Percentiles rank a stretch among this genome's conserved stretches.
Evolutionary conservation across 257 asterid genomes (phyloP).

Genomic region (Nicotiana undulata): DNA sequence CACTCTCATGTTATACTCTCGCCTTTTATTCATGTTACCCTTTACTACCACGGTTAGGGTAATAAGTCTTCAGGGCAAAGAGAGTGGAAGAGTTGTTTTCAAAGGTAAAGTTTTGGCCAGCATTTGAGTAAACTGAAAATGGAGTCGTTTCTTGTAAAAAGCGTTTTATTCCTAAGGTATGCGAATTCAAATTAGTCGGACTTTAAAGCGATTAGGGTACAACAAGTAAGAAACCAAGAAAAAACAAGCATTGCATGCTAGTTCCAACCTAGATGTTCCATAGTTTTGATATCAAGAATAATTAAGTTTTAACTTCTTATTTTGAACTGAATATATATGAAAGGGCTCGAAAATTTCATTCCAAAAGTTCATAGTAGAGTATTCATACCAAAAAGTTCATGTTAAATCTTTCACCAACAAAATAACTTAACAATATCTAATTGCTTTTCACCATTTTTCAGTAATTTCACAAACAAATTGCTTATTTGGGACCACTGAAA

Average conservation of each 20-base stretch:
- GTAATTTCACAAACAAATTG: constrained; percentile 20
- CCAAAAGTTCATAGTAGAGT: too few relatives aligned
- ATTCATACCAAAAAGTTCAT: not conserved
- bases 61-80: not conserved
- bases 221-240: too few relatives aligned
- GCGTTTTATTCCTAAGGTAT: too few relatives aligned
- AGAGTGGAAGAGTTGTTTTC: too few relatives aligned
- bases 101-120: too few relatives aligned
- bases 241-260: not conserved
- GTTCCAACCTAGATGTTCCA: not conserved
- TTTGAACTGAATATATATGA: not conserved
- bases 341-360: not conserved
- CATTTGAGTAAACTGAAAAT: fast-evolving
- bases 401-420: not conserved
- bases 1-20: too few relatives aligned
- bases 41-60: not conserved
- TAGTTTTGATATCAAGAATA: not conserved
- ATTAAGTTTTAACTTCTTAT: not conserved
- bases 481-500: constrained; percentile 39
- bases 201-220: too few relatives aligned
- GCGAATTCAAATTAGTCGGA: too few relatives aligned
- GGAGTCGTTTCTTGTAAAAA: too few relatives aligned
- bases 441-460: constrained; percentile 1
- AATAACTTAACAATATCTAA: not conserved
- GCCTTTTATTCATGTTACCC: too few relatives aligned